phyloP scores from a whole-genome alignment of 1,284 basidiomycete species.

The Cutaneotrichosporon spelunceum region DNA sequence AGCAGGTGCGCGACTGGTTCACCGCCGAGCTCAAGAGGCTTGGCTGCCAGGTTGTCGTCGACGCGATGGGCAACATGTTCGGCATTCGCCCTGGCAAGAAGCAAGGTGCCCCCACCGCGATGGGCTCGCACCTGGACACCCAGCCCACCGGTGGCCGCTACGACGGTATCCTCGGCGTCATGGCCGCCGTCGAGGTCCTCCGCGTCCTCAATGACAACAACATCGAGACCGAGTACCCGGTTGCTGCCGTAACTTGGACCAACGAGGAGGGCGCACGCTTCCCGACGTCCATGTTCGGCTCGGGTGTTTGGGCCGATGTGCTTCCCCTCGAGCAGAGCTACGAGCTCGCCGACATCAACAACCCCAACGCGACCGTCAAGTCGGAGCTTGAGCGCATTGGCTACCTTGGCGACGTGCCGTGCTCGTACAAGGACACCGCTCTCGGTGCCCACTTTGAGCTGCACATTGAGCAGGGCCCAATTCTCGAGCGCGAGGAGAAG shows the following conservation, averaged over 20 bases:
- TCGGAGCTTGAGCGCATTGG: slow-evolving; percentile 29
- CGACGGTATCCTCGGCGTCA: slow-evolving; percentile 39
- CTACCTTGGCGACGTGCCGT: slow-evolving; percentile 25
- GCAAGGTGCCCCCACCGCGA: slow-evolving; percentile 29
- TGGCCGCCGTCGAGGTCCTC: slow-evolving; percentile 31
- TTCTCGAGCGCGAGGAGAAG: slow-evolving; percentile 26
- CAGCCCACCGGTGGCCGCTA: slow-evolving; percentile 39
- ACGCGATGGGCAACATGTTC: slow-evolving; percentile 46
- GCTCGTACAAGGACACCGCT: slow-evolving; percentile 20
- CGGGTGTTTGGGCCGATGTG: slow-evolving; percentile 36
- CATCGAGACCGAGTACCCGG: slow-evolving; percentile 25
- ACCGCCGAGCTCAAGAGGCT: slow-evolving; percentile 32
- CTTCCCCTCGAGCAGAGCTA: slow-evolving; percentile 19
- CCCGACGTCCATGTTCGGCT: slow-evolving; percentile 35
- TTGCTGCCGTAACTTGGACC: slow-evolving; percentile 32
- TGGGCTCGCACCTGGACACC: slow-evolving; percentile 40
- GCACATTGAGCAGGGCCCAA: slow-evolving; percentile 42
- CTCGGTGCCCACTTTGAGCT: slow-evolving; percentile 40
- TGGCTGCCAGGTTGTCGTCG: slow-evolving; percentile 36
- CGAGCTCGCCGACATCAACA: slow-evolving; percentile 18
- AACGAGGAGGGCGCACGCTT: slow-evolving; percentile 39
- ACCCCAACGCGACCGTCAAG: slow-evolving; percentile 13
- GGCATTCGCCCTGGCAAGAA: slow-evolving; percentile 29
- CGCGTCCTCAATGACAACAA: slow-evolving; percentile 17
- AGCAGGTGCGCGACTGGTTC: slow-evolving; percentile 40